Evolutionary conservation across 331 rosid species (phyloP).

Genomic region (Quercus phellos): DNA sequence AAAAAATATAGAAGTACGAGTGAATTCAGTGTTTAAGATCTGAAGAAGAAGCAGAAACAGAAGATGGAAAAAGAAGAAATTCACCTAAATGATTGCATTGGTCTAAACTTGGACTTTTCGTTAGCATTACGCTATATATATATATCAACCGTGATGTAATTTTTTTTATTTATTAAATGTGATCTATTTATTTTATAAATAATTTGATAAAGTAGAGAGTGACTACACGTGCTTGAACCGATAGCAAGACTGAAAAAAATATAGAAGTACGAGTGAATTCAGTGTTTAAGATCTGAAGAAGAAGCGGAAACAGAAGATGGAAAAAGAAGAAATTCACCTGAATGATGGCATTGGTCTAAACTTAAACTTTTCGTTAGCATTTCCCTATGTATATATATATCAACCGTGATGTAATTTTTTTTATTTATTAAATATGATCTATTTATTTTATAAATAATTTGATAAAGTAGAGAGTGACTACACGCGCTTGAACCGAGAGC

Average conservation of each 20-base stretch:
- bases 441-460: too few relatives aligned
- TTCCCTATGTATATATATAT: too few relatives aligned
- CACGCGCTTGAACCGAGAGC: conserved; percentile 3
- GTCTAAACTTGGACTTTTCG: conserved; percentile 18
- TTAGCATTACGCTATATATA: too few relatives aligned
- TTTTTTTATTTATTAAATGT: too few relatives aligned
- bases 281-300: neutral
- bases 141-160: too few relatives aligned
- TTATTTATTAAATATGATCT: too few relatives aligned
- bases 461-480: neutral
- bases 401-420: too few relatives aligned
- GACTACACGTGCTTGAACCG: neutral
- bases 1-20: neutral
- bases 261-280: neutral
- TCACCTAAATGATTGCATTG: conserved; percentile 25
- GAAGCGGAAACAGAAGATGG: neutral
- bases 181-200: too few relatives aligned
- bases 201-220: neutral
- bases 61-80: neutral
- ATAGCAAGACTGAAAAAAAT: neutral
- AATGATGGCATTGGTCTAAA: conserved; percentile 15
- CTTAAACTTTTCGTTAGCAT: conserved; percentile 10
- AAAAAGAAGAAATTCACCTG: conserved; percentile 14
- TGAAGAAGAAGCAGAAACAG: neutral
- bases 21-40: neutral